Evolutionary conservation across 768 basidiomycete species (phyloP).

Genomic region (Russula lepida): DNA sequence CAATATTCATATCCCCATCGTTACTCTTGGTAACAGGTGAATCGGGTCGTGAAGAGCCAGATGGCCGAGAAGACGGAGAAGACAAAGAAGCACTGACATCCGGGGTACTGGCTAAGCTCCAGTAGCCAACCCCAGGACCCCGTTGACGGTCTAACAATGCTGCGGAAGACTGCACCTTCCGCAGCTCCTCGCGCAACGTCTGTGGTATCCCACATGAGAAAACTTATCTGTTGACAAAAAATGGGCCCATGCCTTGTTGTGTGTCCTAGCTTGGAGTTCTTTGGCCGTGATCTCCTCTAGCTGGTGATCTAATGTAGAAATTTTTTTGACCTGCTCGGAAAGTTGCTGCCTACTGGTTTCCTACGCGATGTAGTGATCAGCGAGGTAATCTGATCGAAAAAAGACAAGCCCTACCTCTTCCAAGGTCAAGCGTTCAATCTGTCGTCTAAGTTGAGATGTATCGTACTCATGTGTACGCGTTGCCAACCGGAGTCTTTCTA

Average conservation of each 20-base stretch:
- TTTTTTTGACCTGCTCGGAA: constrained; percentile 41
- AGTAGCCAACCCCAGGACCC: constrained; percentile 92
- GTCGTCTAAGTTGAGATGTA: constrained; percentile 45
- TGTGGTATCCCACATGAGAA: constrained; percentile 27
- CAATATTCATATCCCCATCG: constrained; percentile 91
- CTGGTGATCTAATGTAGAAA: constrained; percentile 50
- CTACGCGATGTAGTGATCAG: constrained; percentile 26
- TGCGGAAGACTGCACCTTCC: constrained; percentile 91
- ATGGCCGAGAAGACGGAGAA: constrained; percentile 33
- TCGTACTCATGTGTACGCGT: constrained; percentile 41
- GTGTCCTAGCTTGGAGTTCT: constrained; percentile 60
- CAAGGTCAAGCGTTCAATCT: constrained; percentile 43
- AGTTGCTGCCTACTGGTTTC: constrained; percentile 37
- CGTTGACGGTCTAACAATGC: constrained; percentile 84
- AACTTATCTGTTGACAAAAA: not conserved
- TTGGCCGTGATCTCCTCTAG: constrained; percentile 65
- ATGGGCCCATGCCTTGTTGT: constrained; percentile 58
- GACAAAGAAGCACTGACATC: constrained; percentile 28
- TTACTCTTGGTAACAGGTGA: constrained; percentile 33
- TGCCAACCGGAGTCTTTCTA: constrained; percentile 44
- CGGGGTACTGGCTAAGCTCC: constrained; percentile 43
- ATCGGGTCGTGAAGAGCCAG: constrained; percentile 25
- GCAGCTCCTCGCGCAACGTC: constrained; percentile 88
- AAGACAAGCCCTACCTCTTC: constrained; percentile 49
- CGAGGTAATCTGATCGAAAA: not conserved